These are phyloP conservation scores for Aquilaria yunnanensis DNA, from an alignment of 345 rosid genomes.

Conservation along the genomic window DNA sequence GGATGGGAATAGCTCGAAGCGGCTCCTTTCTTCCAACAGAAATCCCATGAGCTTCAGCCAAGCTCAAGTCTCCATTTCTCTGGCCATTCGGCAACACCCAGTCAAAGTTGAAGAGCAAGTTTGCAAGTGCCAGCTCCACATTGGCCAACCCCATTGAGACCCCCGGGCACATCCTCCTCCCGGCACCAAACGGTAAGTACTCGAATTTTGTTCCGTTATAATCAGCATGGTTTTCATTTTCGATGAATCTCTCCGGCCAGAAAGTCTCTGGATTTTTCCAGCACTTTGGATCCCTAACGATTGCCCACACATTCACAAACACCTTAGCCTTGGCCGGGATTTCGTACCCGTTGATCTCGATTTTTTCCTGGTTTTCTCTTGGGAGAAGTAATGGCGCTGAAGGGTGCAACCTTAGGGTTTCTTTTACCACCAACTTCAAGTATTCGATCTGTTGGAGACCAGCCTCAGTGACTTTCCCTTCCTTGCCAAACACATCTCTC, in stretches of 20 bases:
- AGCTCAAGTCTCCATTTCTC: slow-evolving; percentile 26
- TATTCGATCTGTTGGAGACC: slow-evolving; percentile 12
- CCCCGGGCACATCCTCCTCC: slow-evolving; percentile 24
- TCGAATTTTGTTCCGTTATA: slow-evolving; percentile 21
- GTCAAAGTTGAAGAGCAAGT: slow-evolving; percentile 33
- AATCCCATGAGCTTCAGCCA: slow-evolving; percentile 29
- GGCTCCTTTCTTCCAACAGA: slow-evolving; percentile 15
- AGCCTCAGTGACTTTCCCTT: slow-evolving; percentile 6
- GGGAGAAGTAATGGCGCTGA: slow-evolving; percentile 21
- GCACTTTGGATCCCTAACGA: slow-evolving; percentile 13
- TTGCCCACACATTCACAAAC: slow-evolving; percentile 24
- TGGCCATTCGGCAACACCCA: slow-evolving; percentile 35
- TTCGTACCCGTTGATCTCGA: slow-evolving; percentile 15
- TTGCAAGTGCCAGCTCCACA: slow-evolving; percentile 19
- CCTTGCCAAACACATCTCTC: not conserved
- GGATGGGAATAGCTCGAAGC: slow-evolving; percentile 11
- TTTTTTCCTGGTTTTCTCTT: slow-evolving; percentile 10
- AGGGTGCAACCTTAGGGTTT: slow-evolving; percentile 26
- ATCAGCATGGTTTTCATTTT: slow-evolving; percentile 10
- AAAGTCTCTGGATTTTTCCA: slow-evolving; percentile 20
- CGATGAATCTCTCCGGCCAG: slow-evolving; percentile 19
- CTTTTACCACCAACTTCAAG: slow-evolving; percentile 16
- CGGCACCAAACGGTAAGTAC: slow-evolving; percentile 34
- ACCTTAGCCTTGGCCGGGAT: slow-evolving; percentile 19
- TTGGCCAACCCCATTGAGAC: slow-evolving; percentile 18